Evolutionary conservation across 108 stramenopile species (phyloP), one percentile per base, ranked within the genome.

Genomic region (Fragilaria crotonensis): DNA sequence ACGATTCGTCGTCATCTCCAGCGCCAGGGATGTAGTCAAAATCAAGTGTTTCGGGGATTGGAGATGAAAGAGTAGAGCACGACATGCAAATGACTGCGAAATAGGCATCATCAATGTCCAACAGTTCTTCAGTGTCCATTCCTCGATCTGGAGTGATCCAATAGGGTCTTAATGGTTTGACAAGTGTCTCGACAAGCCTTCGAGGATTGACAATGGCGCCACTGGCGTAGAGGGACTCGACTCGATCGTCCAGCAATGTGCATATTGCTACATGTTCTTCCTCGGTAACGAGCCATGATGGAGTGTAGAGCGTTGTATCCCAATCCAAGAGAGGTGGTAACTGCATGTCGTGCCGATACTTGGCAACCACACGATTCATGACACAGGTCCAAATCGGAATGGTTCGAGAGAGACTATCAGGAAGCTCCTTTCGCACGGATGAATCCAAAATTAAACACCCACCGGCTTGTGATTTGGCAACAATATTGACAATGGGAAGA

Each of bases 301-400:
- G 87, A 22, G 80, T 79, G 57, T 77, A 61, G 20, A 89, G 60
- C 7, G 33, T 4, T 1, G 60, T 63, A 49, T 83, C 80, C 80
- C 80, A 77, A 21, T 54, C 19, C 55, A 36, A 9, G 20, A n/a
- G 30, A 27, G 26, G 1, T n/a, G n/a, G n/a, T n/a, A n/a, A n/a
- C n/a, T n/a, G n/a, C 19, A 64, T n/a, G 33, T 72, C 70, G n/a
- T 30, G 30, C 26, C 76, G 68, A 57, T 74, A 85, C 47, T 45
- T 48, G 33, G 49, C 33, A 17, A 64, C 77, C 23, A 83, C 60
- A 25, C 77, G 72, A 72, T 90, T 90, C 61, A 90, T 44, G 7
- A 75, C 80, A 49, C 62, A 62, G 7, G 78, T 74, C 89, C 89
- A 87, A 55, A 90, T 86, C 7, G 89, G 89, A 31, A 90, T 78